A percentile compares a stretch with the other conserved stretches of the same genome.
These are phyloP conservation scores for Coemansia sp. DNA, from an alignment of 192 early-diverging fungal species.

Conservation along the genomic window DNA sequence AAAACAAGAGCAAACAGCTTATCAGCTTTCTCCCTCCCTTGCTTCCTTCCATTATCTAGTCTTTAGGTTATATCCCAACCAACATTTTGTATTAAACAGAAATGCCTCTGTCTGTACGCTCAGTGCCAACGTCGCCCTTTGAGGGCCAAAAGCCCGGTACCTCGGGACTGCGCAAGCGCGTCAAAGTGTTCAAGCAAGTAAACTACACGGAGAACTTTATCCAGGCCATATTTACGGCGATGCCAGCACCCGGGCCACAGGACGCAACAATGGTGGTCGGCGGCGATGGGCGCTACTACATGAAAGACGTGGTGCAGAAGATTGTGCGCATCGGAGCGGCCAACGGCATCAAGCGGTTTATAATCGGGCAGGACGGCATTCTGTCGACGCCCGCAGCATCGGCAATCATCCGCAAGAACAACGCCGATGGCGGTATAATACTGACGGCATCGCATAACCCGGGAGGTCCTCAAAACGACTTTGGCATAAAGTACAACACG, in stretches of 20 bases:
- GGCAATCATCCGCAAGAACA: slow-evolving; percentile 82
- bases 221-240: slow-evolving; percentile 82
- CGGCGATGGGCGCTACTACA: slow-evolving; percentile 93
- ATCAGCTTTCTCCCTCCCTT: neutral
- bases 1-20: neutral
- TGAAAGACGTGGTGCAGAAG: slow-evolving; percentile 79
- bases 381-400: slow-evolving; percentile 95
- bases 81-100: neutral
- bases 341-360: slow-evolving; percentile 81
- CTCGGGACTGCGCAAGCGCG: slow-evolving; percentile 91
- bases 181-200: slow-evolving; percentile 91
- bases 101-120: slow-evolving; percentile 27
- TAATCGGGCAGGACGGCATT: slow-evolving; percentile 90
- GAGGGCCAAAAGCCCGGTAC: slow-evolving; percentile 98
- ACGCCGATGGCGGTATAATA: slow-evolving; percentile 92
- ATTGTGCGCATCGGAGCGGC: slow-evolving; percentile 87
- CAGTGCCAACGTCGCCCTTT: slow-evolving; percentile 71
- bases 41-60: neutral
- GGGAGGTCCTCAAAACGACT: slow-evolving; percentile 95
- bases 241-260: slow-evolving; percentile 72
- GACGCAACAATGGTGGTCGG: slow-evolving; percentile 88
- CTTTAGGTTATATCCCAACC: neutral
- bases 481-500: slow-evolving; percentile 99
- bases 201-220: slow-evolving; percentile 98
- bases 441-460: slow-evolving; percentile 99